Conservation (phyloP, 2,329 filamentous ascomycete genomes). For the Lachnellula cervina region DNA sequence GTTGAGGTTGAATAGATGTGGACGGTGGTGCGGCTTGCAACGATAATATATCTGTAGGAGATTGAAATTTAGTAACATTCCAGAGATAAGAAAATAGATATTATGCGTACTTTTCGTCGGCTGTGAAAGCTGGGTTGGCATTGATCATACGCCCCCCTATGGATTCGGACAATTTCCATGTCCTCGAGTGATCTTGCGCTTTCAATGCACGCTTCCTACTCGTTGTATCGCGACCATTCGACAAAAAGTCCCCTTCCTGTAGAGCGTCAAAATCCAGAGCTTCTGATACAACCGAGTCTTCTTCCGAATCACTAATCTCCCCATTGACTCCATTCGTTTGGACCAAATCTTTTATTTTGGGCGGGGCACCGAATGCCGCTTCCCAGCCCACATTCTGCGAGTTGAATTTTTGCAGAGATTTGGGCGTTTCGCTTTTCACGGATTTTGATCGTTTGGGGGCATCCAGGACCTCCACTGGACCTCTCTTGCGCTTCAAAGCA, state of each 20-base stretch:
- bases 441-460: constrained; percentile 28
- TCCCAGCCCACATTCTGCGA: constrained; percentile 22
- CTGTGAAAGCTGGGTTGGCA: constrained; percentile 58
- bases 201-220: constrained; percentile 30
- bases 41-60: constrained; percentile 56
- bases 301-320: constrained; percentile 3
- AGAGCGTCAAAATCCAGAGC: constrained; percentile 22
- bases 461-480: constrained; percentile 26
- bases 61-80: constrained; percentile 13
- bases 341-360: constrained; percentile 16
- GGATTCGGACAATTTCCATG: constrained; percentile 58
- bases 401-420: constrained; percentile 12
- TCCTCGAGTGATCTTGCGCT: constrained; percentile 16
- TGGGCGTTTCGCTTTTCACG: constrained; percentile 9
- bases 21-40: constrained; percentile 69
- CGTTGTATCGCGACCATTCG: neutral
- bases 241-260: neutral
- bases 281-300: constrained; percentile 14
- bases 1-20: constrained; percentile 77
- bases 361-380: constrained; percentile 23
- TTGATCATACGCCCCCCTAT: constrained; percentile 62
- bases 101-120: constrained; percentile 53
- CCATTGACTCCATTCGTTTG: constrained; percentile 20
- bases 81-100: constrained; percentile 7
- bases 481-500: constrained; percentile 34